A percentile compares a stretch with the other conserved stretches of the same genome.
These are phyloP conservation scores for Ceratocystis ficicola DNA, from an alignment of 2,329 filamentous ascomycete genomes.

Conservation along the genomic window DNA sequence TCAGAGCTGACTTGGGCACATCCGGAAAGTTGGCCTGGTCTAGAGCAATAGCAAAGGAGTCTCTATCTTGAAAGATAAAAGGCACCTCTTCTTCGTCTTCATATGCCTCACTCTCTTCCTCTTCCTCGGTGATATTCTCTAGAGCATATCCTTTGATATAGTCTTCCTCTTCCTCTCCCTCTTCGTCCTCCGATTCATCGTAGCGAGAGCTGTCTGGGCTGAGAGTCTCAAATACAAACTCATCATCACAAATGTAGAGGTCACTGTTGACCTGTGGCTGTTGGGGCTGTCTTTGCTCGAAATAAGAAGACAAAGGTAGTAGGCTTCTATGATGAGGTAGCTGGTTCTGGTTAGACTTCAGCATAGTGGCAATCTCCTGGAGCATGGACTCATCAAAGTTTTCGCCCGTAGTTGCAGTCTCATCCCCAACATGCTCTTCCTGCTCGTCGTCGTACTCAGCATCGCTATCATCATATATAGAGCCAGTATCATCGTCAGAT, in stretches of 20 bases:
- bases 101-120: neutral
- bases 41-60: conserved; percentile 17
- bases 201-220: conserved; percentile 26
- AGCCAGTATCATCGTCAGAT: conserved; percentile 31
- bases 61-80: conserved; percentile 20
- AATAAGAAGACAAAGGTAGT: conserved; percentile 28
- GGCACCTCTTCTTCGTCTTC: conserved; percentile 17
- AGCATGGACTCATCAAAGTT: conserved; percentile 50
- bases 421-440: conserved; percentile 29
- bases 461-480: conserved; percentile 25
- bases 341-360: conserved; percentile 41
- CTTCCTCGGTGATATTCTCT: conserved; percentile 22
- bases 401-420: conserved; percentile 35
- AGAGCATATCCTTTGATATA: neutral
- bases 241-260: neutral
- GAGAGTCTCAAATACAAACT: neutral
- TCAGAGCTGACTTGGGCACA: conserved; percentile 11
- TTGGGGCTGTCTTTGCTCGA: neutral
- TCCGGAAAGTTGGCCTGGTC: conserved; percentile 12
- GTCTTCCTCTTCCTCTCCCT: conserved; percentile 21
- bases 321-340: conserved; percentile 37
- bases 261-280: neutral
- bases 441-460: conserved; percentile 28
- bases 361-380: conserved; percentile 51
- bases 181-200: conserved; percentile 24